Evolutionary conservation across 164 flowering plant genomes (phyloP), one percentile per base, ranked within the genome.

Genomic region (Protea cynaroides): DNA sequence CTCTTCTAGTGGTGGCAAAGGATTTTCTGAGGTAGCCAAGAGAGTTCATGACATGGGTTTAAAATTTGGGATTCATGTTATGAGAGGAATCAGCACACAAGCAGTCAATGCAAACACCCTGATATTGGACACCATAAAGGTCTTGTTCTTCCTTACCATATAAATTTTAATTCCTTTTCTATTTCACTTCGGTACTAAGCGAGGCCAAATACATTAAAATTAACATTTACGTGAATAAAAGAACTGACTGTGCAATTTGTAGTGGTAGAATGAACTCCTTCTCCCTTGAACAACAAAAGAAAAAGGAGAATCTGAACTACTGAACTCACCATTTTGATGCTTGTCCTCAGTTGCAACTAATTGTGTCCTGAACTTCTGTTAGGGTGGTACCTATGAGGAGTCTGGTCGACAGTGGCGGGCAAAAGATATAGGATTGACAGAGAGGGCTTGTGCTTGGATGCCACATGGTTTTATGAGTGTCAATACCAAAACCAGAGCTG

Each of bases 61-160:
- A 76, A 86, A 88, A 76, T 91, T 94, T 67, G 99, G 97, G 58
- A 88, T 94, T 77, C 99, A 94, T 83, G 90, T 91, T 46, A 94
- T 91, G 99, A 82, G 96, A 74, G 99, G 99, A 60, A 83, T 94
- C 64, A 88, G 99, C 57, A 79, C 83, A 36, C 96, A 89, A 57
- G 99, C 99, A n/a, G 76, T 83, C 61, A 78, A 89, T 81, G 90
- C 93, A 57, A 91, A 85, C 75, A 85, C 96, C 17, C 90, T 84
- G n/a, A 86, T 94, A 67, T 75, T 94, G 37, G 96, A 91, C 67
- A 71, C 75, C 43, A 29, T 34, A 22, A 85, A 72, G 90, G 97
- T 89, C 61, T 66, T 46, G 10, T 54, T 63, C 61, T 40, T 63
- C 36, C 55, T 37, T 52, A 25, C 38, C 13, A 18, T 13, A 6